phyloP scores from a whole-genome alignment of 139 green algal genomes.

The Diplosphaera chodatii region DNA sequence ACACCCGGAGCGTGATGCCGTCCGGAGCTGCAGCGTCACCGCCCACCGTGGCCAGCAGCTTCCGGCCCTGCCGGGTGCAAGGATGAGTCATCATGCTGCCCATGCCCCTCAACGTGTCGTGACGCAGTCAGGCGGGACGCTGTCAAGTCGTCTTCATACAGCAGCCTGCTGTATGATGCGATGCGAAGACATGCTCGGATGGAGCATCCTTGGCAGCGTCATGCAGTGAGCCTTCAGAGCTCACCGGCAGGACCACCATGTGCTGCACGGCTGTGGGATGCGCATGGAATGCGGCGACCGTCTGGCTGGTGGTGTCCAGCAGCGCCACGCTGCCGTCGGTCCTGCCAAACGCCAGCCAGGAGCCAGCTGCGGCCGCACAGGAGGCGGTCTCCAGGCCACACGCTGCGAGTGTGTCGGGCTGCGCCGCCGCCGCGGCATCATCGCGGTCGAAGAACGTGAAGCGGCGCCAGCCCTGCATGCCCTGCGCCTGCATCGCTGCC shows the following conservation, averaged over 20 bases:
- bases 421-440: neutral
- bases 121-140: too few relatives aligned
- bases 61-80: neutral
- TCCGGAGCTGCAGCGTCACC: neutral
- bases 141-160: too few relatives aligned
- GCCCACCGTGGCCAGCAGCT: conserved; percentile 4
- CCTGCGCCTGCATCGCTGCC: neutral
- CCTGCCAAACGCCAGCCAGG: neutral
- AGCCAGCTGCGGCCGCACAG: neutral
- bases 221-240: neutral
- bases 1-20: neutral
- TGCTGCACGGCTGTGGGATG: neutral
- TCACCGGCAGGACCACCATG: neutral
- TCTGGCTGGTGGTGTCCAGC: neutral
- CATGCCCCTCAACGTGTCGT: too few relatives aligned
- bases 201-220: too few relatives aligned
- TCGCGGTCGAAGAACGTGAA: neutral
- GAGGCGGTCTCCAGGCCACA: neutral
- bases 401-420: neutral
- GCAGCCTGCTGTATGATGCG: too few relatives aligned
- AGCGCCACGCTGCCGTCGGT: neutral
- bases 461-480: neutral
- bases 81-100: too few relatives aligned
- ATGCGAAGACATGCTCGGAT: too few relatives aligned
- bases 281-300: neutral